These are phyloP conservation scores for Bipolaris gigantea DNA, from an alignment of 2,329 filamentous ascomycete genomes.

Conservation along the genomic window DNA sequence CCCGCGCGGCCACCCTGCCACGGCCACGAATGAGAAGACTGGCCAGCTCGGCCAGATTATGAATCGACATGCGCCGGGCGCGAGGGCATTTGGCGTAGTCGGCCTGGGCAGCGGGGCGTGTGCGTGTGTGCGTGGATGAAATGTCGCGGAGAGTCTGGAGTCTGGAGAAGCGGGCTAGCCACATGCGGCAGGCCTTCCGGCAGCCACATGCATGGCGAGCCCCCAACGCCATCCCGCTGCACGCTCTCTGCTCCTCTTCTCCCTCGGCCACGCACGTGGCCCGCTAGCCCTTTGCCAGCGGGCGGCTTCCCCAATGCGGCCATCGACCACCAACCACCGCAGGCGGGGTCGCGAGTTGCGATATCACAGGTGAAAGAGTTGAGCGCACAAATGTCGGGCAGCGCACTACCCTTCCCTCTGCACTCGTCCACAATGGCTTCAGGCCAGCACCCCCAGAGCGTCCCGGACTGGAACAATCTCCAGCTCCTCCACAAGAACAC, in stretches of 20 bases:
- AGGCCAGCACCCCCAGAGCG: slow-evolving; percentile 22
- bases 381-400: not conserved
- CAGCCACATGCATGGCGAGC: slow-evolving; percentile 7
- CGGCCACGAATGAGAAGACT: slow-evolving; percentile 12
- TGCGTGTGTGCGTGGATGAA: no score
- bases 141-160: slow-evolving; percentile 25
- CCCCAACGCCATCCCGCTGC: slow-evolving; percentile 20
- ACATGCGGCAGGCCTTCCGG: slow-evolving; percentile 13
- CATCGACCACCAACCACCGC: not conserved
- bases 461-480: slow-evolving; percentile 66
- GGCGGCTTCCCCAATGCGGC: slow-evolving; percentile 26
- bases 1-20: not conserved
- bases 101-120: slow-evolving; percentile 8
- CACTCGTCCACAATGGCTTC: slow-evolving; percentile 23
- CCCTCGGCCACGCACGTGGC: slow-evolving; percentile 11
- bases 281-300: slow-evolving; percentile 17
- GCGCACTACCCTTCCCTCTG: slow-evolving; percentile 1
- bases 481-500: slow-evolving; percentile 62
- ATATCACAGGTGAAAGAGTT: slow-evolving; percentile 5
- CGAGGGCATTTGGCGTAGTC: slow-evolving; percentile 5
- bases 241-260: slow-evolving; percentile 6
- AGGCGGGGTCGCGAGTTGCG: slow-evolving; percentile 7
- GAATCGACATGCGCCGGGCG: slow-evolving; percentile 4
- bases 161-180: slow-evolving; percentile 14
- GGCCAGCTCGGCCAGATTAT: slow-evolving; percentile 4